Percentiles rank a stretch among this genome's conserved stretches.
phyloP scores from a whole-genome alignment of 371 early-diverging fungal species.

The Rhizopus sp. region DNA sequence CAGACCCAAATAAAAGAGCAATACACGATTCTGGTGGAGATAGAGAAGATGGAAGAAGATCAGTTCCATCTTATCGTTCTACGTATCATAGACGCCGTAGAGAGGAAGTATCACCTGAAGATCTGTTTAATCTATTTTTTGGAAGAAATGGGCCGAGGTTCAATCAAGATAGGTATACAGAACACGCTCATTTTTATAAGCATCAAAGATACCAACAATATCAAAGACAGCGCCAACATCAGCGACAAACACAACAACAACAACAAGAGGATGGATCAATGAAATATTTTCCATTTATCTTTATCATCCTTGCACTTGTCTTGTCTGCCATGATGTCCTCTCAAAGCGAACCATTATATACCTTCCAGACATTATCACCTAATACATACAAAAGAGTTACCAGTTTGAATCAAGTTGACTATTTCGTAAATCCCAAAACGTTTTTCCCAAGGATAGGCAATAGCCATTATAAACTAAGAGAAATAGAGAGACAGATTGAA shows the following conservation, averaged over 20 bases:
- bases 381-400: conserved; percentile 40
- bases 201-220: conserved; percentile 5
- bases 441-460: conserved; percentile 17
- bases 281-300: conserved; percentile 19
- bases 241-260: conserved; percentile 10
- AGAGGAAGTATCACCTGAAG: conserved; percentile 86
- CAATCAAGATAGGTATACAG: background rate
- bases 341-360: conserved; percentile 33
- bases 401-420: conserved; percentile 36
- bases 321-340: conserved; percentile 18
- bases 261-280: conserved; percentile 5
- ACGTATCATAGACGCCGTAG: conserved; percentile 45
- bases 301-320: conserved; percentile 13
- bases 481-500: conserved; percentile 46
- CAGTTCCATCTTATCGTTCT: conserved; percentile 22
- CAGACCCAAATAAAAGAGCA: conserved; percentile 83
- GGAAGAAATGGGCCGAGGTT: conserved; percentile 34
- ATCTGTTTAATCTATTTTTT: conserved; percentile 92
- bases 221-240: conserved; percentile 14
- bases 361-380: conserved; percentile 34
- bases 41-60: conserved; percentile 42
- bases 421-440: conserved; percentile 44
- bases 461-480: conserved; percentile 21
- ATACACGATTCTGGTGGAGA: conserved; percentile 90
- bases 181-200: too few species aligned